Conservation (phyloP, 768 basidiomycete species). For the Pleurotus eryngii region DNA sequence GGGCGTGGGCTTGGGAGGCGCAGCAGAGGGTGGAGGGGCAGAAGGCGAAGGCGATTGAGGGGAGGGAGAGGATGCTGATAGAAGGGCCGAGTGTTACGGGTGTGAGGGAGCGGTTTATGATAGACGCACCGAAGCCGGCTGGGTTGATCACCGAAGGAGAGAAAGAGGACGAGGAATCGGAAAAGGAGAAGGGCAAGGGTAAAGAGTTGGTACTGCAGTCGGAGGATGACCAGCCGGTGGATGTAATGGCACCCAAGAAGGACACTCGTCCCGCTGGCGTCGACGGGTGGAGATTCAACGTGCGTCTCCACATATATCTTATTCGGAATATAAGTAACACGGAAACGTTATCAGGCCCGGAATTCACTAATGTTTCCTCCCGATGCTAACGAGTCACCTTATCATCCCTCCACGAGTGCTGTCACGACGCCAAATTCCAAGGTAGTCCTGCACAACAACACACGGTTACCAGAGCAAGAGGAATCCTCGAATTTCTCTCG, state of each 20-base stretch:
- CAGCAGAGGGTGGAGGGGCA: slow-evolving; percentile 76
- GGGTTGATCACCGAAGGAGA: slow-evolving; percentile 48
- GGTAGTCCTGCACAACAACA: slow-evolving; percentile 75
- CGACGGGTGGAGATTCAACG: slow-evolving; percentile 83
- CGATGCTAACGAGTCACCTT: slow-evolving; percentile 84
- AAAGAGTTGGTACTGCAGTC: slow-evolving; percentile 21
- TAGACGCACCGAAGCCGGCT: slow-evolving; percentile 54
- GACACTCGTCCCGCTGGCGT: slow-evolving; percentile 71
- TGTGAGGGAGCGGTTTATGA: slow-evolving; percentile 62
- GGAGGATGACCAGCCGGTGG: slow-evolving; percentile 30
- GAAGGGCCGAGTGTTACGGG: slow-evolving; percentile 62
- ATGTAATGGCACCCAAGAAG: slow-evolving; percentile 81
- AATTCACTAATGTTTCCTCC: slow-evolving; percentile 96
- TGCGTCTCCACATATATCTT: slow-evolving; percentile 20
- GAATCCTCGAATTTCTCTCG: slow-evolving; percentile 38
- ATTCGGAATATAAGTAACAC: slow-evolving; percentile 4
- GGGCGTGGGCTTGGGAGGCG: slow-evolving; percentile 94
- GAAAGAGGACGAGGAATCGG: slow-evolving; percentile 17
- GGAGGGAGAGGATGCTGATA: slow-evolving; percentile 67
- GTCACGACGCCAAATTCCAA: slow-evolving; percentile 42
- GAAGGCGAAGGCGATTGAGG: slow-evolving; percentile 62
- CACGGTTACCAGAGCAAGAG: slow-evolving; percentile 76
- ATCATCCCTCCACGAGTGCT: slow-evolving; percentile 39
- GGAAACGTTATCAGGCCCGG: slow-evolving; percentile 56
- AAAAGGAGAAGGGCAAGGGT: slow-evolving; percentile 18